A percentile compares a stretch with the other conserved stretches of the same genome.
These are phyloP conservation scores for Austroboletus niveus DNA, from an alignment of 1,284 basidiomycete genomes.

Conservation along the genomic window DNA sequence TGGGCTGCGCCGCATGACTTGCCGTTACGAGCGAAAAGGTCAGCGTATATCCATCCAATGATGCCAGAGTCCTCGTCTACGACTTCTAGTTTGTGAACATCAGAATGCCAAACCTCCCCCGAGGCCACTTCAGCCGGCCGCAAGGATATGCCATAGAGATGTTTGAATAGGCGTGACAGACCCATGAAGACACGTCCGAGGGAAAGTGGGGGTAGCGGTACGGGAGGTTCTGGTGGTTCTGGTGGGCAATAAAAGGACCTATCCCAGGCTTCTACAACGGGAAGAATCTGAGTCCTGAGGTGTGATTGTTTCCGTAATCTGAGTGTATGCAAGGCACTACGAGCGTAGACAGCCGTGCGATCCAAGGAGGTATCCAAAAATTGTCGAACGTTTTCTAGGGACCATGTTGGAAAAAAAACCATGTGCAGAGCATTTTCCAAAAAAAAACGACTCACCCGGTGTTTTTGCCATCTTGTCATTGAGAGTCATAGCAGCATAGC, in stretches of 20 bases:
- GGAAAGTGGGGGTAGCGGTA: slow-evolving; percentile 71
- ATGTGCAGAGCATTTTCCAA: not conserved
- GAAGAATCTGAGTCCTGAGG: slow-evolving; percentile 51
- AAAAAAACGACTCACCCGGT: slow-evolving; percentile 53
- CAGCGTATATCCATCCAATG: slow-evolving; percentile 94
- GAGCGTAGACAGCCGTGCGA: slow-evolving; percentile 75
- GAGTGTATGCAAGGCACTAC: slow-evolving; percentile 68
- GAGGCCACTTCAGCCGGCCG: slow-evolving; percentile 63
- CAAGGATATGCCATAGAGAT: slow-evolving; percentile 86
- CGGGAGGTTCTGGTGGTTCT: slow-evolving; percentile 66
- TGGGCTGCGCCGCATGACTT: slow-evolving; percentile 94
- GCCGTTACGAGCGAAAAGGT: slow-evolving; percentile 82
- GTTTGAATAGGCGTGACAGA: slow-evolving; percentile 79
- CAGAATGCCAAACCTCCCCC: slow-evolving; percentile 88
- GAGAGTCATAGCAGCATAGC: slow-evolving; percentile 82
- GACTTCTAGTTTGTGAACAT: slow-evolving; percentile 91
- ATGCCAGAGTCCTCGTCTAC: slow-evolving; percentile 83
- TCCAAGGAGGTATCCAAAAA: slow-evolving; percentile 80
- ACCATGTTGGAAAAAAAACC: not conserved
- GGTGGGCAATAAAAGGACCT: slow-evolving; percentile 86
- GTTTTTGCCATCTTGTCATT: slow-evolving; percentile 94
- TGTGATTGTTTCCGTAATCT: slow-evolving; percentile 74
- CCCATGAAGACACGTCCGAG: slow-evolving; percentile 87
- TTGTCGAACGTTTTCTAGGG: slow-evolving; percentile 76
- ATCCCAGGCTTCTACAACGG: slow-evolving; percentile 88